These are phyloP conservation scores for Leishmania braziliensis DNA, from an alignment of 208 protist genomes.

Conservation along the genomic window DNA sequence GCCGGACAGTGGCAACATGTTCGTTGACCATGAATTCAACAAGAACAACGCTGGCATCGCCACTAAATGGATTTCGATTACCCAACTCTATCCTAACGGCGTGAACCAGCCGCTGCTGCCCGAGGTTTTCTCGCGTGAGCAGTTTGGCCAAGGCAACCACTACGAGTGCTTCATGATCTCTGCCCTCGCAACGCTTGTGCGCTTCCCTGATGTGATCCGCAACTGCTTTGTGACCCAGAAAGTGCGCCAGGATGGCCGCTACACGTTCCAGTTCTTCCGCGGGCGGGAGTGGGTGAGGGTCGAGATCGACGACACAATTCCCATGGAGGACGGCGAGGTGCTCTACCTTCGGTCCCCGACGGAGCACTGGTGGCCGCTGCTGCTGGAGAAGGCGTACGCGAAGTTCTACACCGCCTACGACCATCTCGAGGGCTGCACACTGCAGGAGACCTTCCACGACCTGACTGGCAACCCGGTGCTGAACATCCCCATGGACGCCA, in stretches of 20 bases:
- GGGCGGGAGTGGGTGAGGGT: slow-evolving; percentile 76
- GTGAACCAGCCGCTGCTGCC: slow-evolving; percentile 61
- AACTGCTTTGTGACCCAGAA: slow-evolving; percentile 85
- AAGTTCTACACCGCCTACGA: slow-evolving; percentile 87
- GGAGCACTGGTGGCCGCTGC: slow-evolving; percentile 81
- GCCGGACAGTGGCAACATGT: slow-evolving; percentile 59
- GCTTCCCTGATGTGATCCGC: slow-evolving; percentile 74
- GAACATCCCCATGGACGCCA: slow-evolving; percentile 67
- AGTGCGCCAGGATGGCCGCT: slow-evolving; percentile 75
- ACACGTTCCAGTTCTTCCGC: slow-evolving; percentile 87
- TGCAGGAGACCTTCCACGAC: slow-evolving; percentile 80
- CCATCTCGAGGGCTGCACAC: slow-evolving; percentile 73
- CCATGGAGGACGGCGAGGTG: slow-evolving; percentile 59
- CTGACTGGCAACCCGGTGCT: slow-evolving; percentile 81
- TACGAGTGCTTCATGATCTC: slow-evolving; percentile 87
- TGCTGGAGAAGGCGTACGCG: slow-evolving; percentile 92
- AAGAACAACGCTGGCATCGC: slow-evolving; percentile 55
- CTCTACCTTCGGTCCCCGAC: slow-evolving; percentile 71
- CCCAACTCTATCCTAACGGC: slow-evolving; percentile 66
- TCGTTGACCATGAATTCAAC: slow-evolving; percentile 69
- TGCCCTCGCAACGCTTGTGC: slow-evolving; percentile 63
- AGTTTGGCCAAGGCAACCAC: slow-evolving; percentile 82
- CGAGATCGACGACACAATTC: slow-evolving; percentile 79
- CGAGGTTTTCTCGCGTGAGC: slow-evolving; percentile 56
- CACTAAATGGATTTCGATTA: slow-evolving; percentile 61